Base-by-base conservation (phyloP, 257 asterid species). In the Ballota nigra region DNA sequence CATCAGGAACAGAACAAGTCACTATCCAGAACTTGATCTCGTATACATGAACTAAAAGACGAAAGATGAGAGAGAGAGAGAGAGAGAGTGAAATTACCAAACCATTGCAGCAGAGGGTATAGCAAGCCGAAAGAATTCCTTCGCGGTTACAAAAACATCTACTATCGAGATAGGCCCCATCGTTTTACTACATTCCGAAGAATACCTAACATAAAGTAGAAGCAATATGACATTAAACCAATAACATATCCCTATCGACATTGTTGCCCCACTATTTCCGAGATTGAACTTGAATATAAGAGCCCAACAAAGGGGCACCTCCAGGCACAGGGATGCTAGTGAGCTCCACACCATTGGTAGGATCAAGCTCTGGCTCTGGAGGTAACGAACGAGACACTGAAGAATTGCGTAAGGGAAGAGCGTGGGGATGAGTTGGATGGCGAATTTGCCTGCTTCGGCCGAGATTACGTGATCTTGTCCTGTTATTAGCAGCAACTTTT, bases 51-150 rank as follows among this genome's bases (percentile, higher is more conserved):
- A 29, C 6, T 29, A 2, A 29, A 29, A 29, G 2, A 29, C 34
- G 9, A 33, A 33, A 3, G 6, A 33, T 6, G 6, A 31, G 61
- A 4, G 18, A n/a, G n/a, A n/a, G n/a, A n/a, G n/a, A n/a, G n/a
- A n/a, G n/a, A n/a, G 2, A 34, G 18, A 65, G 43, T 1, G 22
- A 33, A 63, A 56, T 80, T 85, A 93, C 98, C 98, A 93, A 68
- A 89, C 92, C 98, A 93, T 93, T 1, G 80, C 85, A 58, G 95
- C 84, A 49, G 96, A 87, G 8, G 98, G 97, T 64, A 93, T 60
- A 24, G 94, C 92, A 76, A 91, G 78, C 23, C 38, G 82, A 73
- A 83, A 81, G 82, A 93, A 90, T 58, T 93, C 94, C 75, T 78
- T 75, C 33, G 80, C 34, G 8, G 83, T 71, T 1, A 24, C 61